A percentile compares a stretch with the other conserved stretches of the same genome.
Evolutionary conservation across 2,329 filamentous ascomycete species (phyloP).

Genomic region (Botrytis fabae): DNA sequence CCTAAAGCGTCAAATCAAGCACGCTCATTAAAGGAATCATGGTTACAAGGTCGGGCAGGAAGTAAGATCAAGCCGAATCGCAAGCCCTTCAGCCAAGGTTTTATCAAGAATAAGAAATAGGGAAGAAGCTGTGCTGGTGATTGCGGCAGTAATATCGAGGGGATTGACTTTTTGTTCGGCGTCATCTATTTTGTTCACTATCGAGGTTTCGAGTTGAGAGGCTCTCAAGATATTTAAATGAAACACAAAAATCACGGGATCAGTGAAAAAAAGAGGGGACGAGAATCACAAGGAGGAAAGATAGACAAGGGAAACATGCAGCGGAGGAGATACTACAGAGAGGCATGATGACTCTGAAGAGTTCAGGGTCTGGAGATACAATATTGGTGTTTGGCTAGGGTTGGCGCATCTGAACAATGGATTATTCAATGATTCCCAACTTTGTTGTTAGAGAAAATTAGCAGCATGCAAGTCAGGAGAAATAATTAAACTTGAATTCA

Average conservation of each 20-base stretch:
- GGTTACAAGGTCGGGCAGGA: conserved; percentile 35
- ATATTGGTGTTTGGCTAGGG: background rate
- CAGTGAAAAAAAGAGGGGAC: no score
- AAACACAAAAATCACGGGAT: background rate
- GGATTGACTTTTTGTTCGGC: background rate
- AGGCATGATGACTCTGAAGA: background rate
- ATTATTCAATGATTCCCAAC: conserved; percentile 8
- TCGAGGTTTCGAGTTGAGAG: background rate
- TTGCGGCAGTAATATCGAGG: background rate
- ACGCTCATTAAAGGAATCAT: conserved; percentile 35
- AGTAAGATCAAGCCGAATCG: conserved; percentile 28
- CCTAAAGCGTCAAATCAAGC: conserved; percentile 36
- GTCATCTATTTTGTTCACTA: background rate
- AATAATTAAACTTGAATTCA: background rate
- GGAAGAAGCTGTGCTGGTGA: background rate
- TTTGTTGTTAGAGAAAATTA: background rate
- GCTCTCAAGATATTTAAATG: background rate
- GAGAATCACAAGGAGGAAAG: background rate
- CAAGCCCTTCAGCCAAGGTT: conserved; percentile 34
- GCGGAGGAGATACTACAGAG: background rate
- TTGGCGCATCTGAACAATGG: conserved; percentile 5
- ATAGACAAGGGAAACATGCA: background rate
- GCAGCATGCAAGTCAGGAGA: background rate
- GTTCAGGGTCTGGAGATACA: background rate
- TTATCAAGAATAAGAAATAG: conserved; percentile 32